phyloP scores from a whole-genome alignment of 2,329 filamentous ascomycete genomes.

The Pyricularia grisea region DNA sequence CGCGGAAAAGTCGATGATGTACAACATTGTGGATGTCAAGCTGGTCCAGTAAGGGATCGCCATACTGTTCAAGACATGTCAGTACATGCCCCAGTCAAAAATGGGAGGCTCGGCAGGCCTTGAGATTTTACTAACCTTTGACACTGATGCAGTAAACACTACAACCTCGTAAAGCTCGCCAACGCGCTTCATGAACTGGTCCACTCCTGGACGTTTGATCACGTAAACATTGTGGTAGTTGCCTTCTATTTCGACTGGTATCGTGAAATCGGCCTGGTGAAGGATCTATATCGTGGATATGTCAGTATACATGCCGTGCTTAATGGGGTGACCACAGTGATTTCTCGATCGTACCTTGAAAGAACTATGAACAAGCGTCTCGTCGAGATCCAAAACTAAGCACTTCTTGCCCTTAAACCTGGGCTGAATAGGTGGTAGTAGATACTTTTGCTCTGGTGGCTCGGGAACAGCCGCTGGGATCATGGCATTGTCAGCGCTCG shows the following conservation, averaged over 20 bases:
- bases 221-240: constrained; percentile 99
- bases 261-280: constrained; percentile 97
- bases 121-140: constrained; percentile 56
- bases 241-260: constrained; percentile 96
- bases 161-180: constrained; percentile 98
- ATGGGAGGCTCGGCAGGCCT: not conserved
- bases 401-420: constrained; percentile 85
- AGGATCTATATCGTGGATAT: constrained; percentile 57
- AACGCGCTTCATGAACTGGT: constrained; percentile 97
- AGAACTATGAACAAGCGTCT: constrained; percentile 95
- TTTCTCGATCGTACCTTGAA: constrained; percentile 67
- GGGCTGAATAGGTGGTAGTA: constrained; percentile 74
- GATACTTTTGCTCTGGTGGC: constrained; percentile 50
- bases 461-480: constrained; percentile 34
- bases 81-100: constrained; percentile 9
- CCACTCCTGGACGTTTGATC: constrained; percentile 96
- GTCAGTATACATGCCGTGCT: not conserved
- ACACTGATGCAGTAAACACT: constrained; percentile 96
- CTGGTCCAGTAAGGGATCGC: constrained; percentile 90
- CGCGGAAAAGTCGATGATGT: constrained; percentile 90
- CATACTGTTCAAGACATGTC: constrained; percentile 47
- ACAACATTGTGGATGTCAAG: constrained; percentile 96
- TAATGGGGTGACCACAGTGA: not conserved
- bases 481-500: constrained; percentile 28
- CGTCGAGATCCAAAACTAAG: constrained; percentile 87